A percentile compares a stretch with the other conserved stretches of the same genome.
These are phyloP conservation scores for Alternaria triticina DNA, from an alignment of 2,329 filamentous ascomycete species.

Conservation along the genomic window DNA sequence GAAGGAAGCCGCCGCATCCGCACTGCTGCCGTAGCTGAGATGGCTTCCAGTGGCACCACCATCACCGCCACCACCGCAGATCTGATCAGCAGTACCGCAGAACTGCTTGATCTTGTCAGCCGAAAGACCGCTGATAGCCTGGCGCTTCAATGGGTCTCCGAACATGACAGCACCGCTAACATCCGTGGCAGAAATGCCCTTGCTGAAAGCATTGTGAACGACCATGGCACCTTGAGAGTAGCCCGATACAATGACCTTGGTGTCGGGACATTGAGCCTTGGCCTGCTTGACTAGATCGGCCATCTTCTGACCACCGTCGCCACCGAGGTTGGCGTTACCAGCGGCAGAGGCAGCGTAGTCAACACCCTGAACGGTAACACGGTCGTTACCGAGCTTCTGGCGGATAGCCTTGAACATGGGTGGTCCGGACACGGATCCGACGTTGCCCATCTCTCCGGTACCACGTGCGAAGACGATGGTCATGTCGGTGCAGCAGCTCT, in stretches of 20 bases:
- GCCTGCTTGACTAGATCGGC: constrained; percentile 31
- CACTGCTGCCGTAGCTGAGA: constrained; percentile 37
- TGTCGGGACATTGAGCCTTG: constrained; percentile 37
- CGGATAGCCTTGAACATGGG: constrained; percentile 42
- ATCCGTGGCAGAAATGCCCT: constrained; percentile 29
- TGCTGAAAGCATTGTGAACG: constrained; percentile 38
- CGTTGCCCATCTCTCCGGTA: constrained; percentile 52
- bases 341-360: constrained; percentile 37
- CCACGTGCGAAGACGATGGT: constrained; percentile 55
- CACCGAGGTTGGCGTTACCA: constrained; percentile 35
- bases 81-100: constrained; percentile 32
- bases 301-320: constrained; percentile 35
- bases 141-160: constrained; percentile 40
- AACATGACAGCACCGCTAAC: constrained; percentile 38
- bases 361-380: constrained; percentile 42
- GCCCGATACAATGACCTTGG: constrained; percentile 42
- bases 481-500: constrained; percentile 50
- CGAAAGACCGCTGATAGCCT: constrained; percentile 26
- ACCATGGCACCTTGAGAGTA: constrained; percentile 45
- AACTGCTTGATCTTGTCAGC: constrained; percentile 35
- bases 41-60: constrained; percentile 36
- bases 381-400: constrained; percentile 30
- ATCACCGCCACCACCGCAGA: constrained; percentile 34
- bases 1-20: constrained; percentile 34
- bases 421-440: constrained; percentile 52